These are phyloP conservation scores for Zygosaccharomyces kombuchaensis DNA, from an alignment of 805 yeast species.

Conservation along the genomic window DNA sequence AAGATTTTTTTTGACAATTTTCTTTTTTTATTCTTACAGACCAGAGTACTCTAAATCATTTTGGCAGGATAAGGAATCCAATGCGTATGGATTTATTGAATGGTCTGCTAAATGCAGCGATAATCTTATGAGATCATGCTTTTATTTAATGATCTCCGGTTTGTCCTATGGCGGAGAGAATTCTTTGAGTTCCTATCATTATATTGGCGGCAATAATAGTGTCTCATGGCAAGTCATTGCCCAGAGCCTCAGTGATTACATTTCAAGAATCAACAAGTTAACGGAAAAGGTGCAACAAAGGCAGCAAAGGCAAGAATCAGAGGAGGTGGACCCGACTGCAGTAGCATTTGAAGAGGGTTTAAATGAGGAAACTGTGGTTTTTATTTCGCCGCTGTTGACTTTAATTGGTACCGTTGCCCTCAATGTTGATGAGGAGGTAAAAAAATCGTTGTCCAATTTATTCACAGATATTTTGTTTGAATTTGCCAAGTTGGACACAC, in stretches of 20 bases:
- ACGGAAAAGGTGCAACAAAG: slow-evolving; percentile 27
- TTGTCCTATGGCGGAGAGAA: slow-evolving; percentile 58
- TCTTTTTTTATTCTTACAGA: slow-evolving; percentile 61
- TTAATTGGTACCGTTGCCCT: slow-evolving; percentile 52
- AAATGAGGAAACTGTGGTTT: slow-evolving; percentile 74
- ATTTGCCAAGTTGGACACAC: slow-evolving; percentile 43
- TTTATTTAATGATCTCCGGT: slow-evolving; percentile 73
- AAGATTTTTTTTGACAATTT: slow-evolving; percentile 72
- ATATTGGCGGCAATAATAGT: slow-evolving; percentile 38
- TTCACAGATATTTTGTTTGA: slow-evolving; percentile 41
- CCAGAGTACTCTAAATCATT: slow-evolving; percentile 53
- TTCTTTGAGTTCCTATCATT: slow-evolving; percentile 49
- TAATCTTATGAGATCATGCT: slow-evolving; percentile 76
- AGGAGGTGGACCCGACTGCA: slow-evolving; percentile 25
- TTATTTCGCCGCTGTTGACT: slow-evolving; percentile 68
- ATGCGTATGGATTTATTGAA: slow-evolving; percentile 70
- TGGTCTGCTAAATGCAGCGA: slow-evolving; percentile 88
- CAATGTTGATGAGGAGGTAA: slow-evolving; percentile 27
- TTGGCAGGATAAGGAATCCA: slow-evolving; percentile 66
- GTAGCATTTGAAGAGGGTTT: slow-evolving; percentile 50
- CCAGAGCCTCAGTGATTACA: slow-evolving; percentile 51
- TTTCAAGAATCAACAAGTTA: slow-evolving; percentile 39
- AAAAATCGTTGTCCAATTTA: slow-evolving; percentile 18
- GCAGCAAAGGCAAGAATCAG: slow-evolving; percentile 28
- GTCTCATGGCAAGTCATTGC: slow-evolving; percentile 55